A percentile compares a stretch with the other conserved stretches of the same genome.
These are phyloP conservation scores for Kitagawia praeruptora DNA, from an alignment of 129 eudicot species.

Conservation along the genomic window DNA sequence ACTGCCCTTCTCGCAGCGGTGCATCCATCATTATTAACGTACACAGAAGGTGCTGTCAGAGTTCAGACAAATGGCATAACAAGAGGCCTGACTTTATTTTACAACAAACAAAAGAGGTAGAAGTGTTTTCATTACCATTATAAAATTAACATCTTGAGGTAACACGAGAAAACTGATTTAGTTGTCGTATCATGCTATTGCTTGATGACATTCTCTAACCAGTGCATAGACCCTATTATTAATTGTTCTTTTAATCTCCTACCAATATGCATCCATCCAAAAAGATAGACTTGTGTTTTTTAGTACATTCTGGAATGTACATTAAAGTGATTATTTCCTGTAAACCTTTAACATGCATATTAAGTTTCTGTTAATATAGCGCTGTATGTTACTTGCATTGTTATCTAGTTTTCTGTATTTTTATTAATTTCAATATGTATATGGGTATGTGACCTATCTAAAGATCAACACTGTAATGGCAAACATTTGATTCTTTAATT, in stretches of 20 bases:
- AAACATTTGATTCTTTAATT: too few species aligned
- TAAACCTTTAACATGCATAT: neutral
- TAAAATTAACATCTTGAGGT: neutral
- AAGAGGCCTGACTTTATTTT: slow-evolving; percentile 79
- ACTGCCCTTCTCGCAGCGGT: slow-evolving; percentile 81
- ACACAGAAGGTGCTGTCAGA: slow-evolving; percentile 76
- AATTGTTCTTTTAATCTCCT: neutral
- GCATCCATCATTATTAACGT: slow-evolving; percentile 79
- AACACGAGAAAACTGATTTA: neutral
- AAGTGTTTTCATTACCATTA: neutral
- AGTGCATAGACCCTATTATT: neutral
- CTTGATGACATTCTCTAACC: neutral
- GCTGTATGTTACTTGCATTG: too few species aligned
- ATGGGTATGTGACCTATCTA: too few species aligned
- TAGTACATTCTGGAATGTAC: neutral
- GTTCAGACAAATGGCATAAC: slow-evolving; percentile 86
- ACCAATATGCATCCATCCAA: neutral
- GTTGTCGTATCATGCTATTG: neutral
- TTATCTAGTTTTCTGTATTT: too few species aligned
- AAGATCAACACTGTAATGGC: too few species aligned
- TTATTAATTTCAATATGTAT: too few species aligned
- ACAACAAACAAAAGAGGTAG: slow-evolving; percentile 86
- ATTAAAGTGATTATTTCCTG: neutral
- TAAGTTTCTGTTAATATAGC: too few species aligned
- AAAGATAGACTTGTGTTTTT: neutral